Percentiles rank a stretch among this genome's conserved stretches.
phyloP scores from a whole-genome alignment of 2,329 filamentous ascomycete species.

The Alternaria brassicicola region DNA sequence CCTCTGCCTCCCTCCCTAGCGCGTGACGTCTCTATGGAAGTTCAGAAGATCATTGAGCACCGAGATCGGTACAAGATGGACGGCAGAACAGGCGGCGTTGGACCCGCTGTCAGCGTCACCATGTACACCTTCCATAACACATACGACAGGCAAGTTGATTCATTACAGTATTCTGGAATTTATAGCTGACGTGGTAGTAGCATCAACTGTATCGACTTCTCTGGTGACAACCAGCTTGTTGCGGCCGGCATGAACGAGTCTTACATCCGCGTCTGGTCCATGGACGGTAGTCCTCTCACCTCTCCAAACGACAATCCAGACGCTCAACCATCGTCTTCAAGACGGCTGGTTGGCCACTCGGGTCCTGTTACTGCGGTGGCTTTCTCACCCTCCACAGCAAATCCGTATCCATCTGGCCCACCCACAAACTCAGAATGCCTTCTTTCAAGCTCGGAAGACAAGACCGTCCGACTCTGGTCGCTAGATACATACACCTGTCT shows the following conservation, averaged over 20 bases:
- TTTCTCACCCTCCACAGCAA: conserved; percentile 75
- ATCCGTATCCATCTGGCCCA: conserved; percentile 55
- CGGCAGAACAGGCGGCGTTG: conserved; percentile 79
- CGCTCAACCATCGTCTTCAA: conserved; percentile 70
- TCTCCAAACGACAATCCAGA: conserved; percentile 63
- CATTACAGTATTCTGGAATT: neutral
- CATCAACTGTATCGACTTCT: conserved; percentile 93
- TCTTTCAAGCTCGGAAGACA: conserved; percentile 85
- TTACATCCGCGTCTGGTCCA: conserved; percentile 92
- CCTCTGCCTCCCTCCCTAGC: conserved; percentile 87
- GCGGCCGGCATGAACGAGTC: conserved; percentile 91
- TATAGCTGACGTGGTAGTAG: conserved; percentile 52
- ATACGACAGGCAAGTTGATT: conserved; percentile 73
- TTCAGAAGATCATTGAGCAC: conserved; percentile 91
- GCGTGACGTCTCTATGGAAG: conserved; percentile 90
- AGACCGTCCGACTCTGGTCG: conserved; percentile 89
- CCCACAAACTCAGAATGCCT: conserved; percentile 74
- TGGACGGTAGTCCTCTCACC: conserved; percentile 81
- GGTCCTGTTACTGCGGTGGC: conserved; percentile 87
- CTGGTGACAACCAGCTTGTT: conserved; percentile 83
- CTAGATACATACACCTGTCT: conserved; percentile 90
- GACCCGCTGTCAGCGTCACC: conserved; percentile 83
- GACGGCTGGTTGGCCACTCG: conserved; percentile 82
- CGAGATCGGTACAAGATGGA: conserved; percentile 91
- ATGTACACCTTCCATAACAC: conserved; percentile 99